Evolutionary conservation across 2,329 filamentous ascomycete genomes (phyloP), one percentile per base, ranked within the genome.

Genomic region (Aspergillus puulaauensis): DNA sequence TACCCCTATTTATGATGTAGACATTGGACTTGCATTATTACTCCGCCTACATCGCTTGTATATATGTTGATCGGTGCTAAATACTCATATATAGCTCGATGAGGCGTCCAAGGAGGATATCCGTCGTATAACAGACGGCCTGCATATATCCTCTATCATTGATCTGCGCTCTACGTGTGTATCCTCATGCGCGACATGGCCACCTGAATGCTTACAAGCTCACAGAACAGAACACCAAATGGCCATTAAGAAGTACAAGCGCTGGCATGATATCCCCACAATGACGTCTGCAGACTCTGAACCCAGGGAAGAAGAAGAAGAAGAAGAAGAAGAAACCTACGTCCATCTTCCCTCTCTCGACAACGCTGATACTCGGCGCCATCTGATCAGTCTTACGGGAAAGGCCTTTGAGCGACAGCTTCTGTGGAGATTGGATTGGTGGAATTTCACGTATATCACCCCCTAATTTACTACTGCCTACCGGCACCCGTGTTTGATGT

Each of bases 151-250:
- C 63, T 90, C 86, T 2, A 83, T 96, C 41, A 83, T 96, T 59
- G 92, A 96, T 76, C 78, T 96, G 11, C 84, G 92, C 56, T 90
- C 91, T 61, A 86, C 88, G 86, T 90, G 80, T 59, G 73, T 58
- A 7, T 12, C n/a, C 44, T 24, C 17, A 40, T 23, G 19, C 47
- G 14, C 27, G 27, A 31, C 0, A 14, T 15, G 11, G 43, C n/a
- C 43, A 39, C 14, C 23, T 21, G 39, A 11, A 47, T 27, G 12
- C 19, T 39, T 5, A 46, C 17, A 52, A 35, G 8, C 11, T 2
- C 17, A 19, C 23, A 90, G 87, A 64, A 91, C 90, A 21, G 90
- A 93, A 73, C 88, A 91, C 67, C 79, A 85, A 61, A 84, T 86
- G 68, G 87, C 89, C 67, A 82, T 84, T 12, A 80, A 85, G 58